Evolutionary conservation across 2,329 filamentous ascomycete species (phyloP).

Genomic region (Phoma sp.): DNA sequence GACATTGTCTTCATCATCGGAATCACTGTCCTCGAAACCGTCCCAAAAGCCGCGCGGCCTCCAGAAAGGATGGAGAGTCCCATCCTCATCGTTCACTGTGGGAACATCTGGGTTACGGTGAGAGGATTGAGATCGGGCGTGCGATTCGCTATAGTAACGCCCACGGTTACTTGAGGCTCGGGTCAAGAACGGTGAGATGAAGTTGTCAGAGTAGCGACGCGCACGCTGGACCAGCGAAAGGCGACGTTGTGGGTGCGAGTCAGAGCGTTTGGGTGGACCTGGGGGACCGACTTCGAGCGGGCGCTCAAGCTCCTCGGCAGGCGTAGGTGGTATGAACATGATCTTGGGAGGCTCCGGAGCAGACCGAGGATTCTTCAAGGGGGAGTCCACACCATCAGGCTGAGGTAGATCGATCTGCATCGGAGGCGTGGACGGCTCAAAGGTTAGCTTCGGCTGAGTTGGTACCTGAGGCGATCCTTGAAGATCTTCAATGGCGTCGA

Average conservation of each 20-base stretch:
- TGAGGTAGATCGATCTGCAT: slow-evolving; percentile 37
- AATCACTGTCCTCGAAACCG: slow-evolving; percentile 56
- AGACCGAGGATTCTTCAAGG: slow-evolving; percentile 65
- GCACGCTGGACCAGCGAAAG: slow-evolving; percentile 54
- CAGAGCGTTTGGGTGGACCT: slow-evolving; percentile 39
- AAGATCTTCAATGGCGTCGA: slow-evolving; percentile 29
- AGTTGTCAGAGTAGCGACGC: slow-evolving; percentile 55
- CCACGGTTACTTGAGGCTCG: slow-evolving; percentile 36
- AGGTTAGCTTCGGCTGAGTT: slow-evolving; percentile 37
- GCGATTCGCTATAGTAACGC: slow-evolving; percentile 32
- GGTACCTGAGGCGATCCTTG: slow-evolving; percentile 14
- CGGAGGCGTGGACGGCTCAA: slow-evolving; percentile 48
- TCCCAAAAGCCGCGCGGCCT: slow-evolving; percentile 70
- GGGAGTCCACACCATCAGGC: slow-evolving; percentile 58
- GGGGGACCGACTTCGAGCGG: slow-evolving; percentile 46
- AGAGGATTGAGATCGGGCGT: slow-evolving; percentile 19
- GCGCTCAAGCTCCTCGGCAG: slow-evolving; percentile 55
- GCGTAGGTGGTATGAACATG: slow-evolving; percentile 64
- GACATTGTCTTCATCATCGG: slow-evolving; percentile 44
- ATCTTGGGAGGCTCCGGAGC: slow-evolving; percentile 65
- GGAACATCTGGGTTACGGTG: slow-evolving; percentile 34
- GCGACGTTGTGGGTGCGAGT: slow-evolving; percentile 47
- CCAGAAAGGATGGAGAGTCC: slow-evolving; percentile 67
- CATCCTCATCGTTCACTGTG: slow-evolving; percentile 50
- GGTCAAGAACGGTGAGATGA: slow-evolving; percentile 52